Base-by-base conservation (phyloP, 176 grass and related monocot species). In the Cenchrus fungigraminus region DNA sequence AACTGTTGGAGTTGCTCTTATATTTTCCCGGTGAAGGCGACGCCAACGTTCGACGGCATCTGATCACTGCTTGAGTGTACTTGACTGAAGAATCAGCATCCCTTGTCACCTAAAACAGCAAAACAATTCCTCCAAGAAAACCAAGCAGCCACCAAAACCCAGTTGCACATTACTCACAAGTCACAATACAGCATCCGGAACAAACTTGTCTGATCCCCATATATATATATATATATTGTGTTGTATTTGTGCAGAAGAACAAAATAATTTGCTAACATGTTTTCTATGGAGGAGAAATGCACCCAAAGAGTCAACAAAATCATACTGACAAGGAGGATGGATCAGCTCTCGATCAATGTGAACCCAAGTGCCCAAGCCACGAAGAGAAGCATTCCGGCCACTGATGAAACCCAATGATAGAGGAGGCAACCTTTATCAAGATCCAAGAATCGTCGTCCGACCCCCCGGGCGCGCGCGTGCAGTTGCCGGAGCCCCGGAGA, bases 381-480 rank as follows among this genome's bases (percentile, higher is more conserved):
- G 22, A 53, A 45, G 37, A 57, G 9, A 12, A 58, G 43, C 51
- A 71, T 58, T 59, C 58, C 20, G 17, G 52, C 67, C 80, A 71
- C 67, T 60, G 28, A 43, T 40, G 37, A 82, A 4, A 82, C 28
- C 11, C 40, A 71, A 7, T 11, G 4, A 47, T 10, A 20, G 42
- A 20, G 42, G 15, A 12, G 22, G 25, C 55, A 73, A 52, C 57
- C 83, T 58, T 78, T 78, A 85, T 70, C 74, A 29, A 60, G 11
- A 70, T 49, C 43, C 76, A 40, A 80, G 20, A 64, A 63, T 63
- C 25, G 5, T 14, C 44, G 17, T 1, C 15, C 43, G 65, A 78
- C 47, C 42, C 69, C 49, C 6, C 1, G 45, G 11, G 49, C 22
- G 12, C 22, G 70, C 46, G 50, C 49, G 28, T 55, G 72, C 28